Percentiles rank a stretch among this genome's conserved stretches.
These are phyloP conservation scores for Daphne laureola DNA, from an alignment of 441 rosid genomes.

Conservation along the genomic window DNA sequence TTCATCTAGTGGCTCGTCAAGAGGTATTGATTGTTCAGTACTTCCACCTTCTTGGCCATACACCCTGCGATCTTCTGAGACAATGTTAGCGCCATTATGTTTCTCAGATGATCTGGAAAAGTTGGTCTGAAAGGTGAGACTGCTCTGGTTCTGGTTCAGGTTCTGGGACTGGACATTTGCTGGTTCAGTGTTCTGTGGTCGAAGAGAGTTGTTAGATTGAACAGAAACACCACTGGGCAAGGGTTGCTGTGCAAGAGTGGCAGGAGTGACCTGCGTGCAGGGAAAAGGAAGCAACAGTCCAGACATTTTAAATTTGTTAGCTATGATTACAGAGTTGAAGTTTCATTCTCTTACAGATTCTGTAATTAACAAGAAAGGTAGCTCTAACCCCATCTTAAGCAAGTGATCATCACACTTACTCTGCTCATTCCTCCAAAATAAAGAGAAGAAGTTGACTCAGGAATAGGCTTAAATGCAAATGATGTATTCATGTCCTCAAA, in stretches of 20 bases:
- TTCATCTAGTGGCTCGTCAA: conserved; percentile 60
- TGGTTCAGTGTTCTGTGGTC: conserved; percentile 28
- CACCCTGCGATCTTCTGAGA: conserved; percentile 18
- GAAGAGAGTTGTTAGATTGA: conserved; percentile 46
- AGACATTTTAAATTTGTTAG: no score
- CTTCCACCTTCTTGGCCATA: conserved; percentile 33
- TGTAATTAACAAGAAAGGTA: no score
- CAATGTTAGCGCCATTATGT: conserved; percentile 14
- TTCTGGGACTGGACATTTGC: conserved; percentile 33
- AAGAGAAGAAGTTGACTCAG: conserved; percentile 43
- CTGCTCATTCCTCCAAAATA: conserved; percentile 39
- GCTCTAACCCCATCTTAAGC: no score
- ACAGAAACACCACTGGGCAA: conserved; percentile 42
- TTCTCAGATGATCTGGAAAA: conserved; percentile 35
- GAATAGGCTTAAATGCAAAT: conserved; percentile 71
- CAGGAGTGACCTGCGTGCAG: conserved; percentile 22
- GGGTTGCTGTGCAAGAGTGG: conserved; percentile 30
- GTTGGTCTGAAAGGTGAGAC: conserved; percentile 22
- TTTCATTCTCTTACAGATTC: no score
- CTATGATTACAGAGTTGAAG: no score
- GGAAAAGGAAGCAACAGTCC: conserved; percentile 1
- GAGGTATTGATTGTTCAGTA: conserved; percentile 41
- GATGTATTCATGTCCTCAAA: conserved; percentile 50
- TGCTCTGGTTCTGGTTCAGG: conserved; percentile 18
- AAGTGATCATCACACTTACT: conserved; percentile 25